Percentiles rank a stretch among this genome's conserved stretches.
Conservation (phyloP, 208 protist species). For the Wallacemonas rigidus region DNA sequence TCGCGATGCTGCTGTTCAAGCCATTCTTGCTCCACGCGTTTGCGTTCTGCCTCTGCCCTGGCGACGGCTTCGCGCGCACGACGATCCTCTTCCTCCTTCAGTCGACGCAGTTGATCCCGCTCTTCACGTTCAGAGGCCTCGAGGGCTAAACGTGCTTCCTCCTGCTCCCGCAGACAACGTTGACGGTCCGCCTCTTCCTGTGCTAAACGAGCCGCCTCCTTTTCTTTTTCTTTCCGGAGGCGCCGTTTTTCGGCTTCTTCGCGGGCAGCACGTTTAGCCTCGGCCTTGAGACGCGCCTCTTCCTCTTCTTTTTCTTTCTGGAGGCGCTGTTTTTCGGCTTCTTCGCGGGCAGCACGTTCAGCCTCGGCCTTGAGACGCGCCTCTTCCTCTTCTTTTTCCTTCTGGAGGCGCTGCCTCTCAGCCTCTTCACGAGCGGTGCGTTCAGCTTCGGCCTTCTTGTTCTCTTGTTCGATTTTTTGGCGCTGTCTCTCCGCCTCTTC, state of each 20-base stretch:
- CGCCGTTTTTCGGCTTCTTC: conserved; percentile 9
- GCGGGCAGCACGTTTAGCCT: neutral
- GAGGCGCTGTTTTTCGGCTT: neutral
- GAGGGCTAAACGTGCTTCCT: neutral
- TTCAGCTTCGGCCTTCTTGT: neutral
- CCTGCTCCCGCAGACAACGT: neutral
- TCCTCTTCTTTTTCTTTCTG: neutral
- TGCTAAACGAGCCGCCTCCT: neutral
- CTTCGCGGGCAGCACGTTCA: neutral
- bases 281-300: conserved; percentile 1
- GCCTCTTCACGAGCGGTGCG: neutral
- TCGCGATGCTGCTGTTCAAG: conserved; percentile 1
- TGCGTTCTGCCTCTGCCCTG: conserved; percentile 8
- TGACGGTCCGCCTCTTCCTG: neutral
- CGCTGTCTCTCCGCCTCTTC: conserved; percentile 3
- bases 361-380: conserved; percentile 4
- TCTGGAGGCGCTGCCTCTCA: conserved; percentile 1
- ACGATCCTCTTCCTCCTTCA: conserved; percentile 5
- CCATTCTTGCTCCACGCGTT: neutral
- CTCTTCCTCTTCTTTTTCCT: conserved; percentile 4
- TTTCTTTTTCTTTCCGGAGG: neutral
- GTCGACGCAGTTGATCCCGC: neutral
- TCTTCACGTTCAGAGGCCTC: neutral
- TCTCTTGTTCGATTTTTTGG: neutral
- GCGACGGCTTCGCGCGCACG: neutral